phyloP scores from a whole-genome alignment of 192 early-diverging fungal species.

The Dissophora ornata region DNA sequence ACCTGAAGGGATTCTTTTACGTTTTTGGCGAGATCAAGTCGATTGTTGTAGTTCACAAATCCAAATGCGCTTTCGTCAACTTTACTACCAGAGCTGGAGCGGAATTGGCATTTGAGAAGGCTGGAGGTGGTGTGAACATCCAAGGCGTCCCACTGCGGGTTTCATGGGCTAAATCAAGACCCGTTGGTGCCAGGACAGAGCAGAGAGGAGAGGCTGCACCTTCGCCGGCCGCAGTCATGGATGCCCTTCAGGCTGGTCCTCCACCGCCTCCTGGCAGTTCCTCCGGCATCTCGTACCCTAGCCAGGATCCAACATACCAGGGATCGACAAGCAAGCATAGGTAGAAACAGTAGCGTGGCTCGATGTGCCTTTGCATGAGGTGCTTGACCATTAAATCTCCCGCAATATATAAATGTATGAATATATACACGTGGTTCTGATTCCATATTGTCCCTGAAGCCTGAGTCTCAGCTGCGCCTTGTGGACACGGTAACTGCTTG shows the following conservation, averaged over 20 bases:
- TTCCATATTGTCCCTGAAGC: too few relatives aligned
- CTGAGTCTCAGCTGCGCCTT: too few relatives aligned
- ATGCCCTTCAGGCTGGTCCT: constrained; percentile 49
- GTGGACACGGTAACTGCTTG: too few relatives aligned
- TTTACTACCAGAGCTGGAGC: constrained; percentile 83
- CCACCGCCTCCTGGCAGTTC: constrained; percentile 56
- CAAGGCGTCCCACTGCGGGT: constrained; percentile 78
- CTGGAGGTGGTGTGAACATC: constrained; percentile 77
- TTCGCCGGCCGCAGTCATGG: constrained; percentile 31
- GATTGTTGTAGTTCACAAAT: constrained; percentile 81
- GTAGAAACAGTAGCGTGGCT: too few relatives aligned
- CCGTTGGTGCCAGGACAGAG: constrained; percentile 75
- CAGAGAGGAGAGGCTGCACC: constrained; percentile 36
- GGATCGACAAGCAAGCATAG: constrained; percentile 56
- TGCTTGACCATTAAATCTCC: too few relatives aligned
- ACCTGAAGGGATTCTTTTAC: constrained; percentile 80
- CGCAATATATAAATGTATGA: too few relatives aligned
- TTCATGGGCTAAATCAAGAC: constrained; percentile 85
- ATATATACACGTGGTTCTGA: too few relatives aligned
- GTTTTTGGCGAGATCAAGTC: constrained; percentile 92
- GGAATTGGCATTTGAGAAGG: constrained; percentile 82
- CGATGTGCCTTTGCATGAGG: too few relatives aligned
- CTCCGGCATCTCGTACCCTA: constrained; percentile 46
- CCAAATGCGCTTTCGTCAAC: constrained; percentile 92
- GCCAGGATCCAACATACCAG: constrained; percentile 62